A percentile compares a stretch with the other conserved stretches of the same genome.
Evolutionary conservation across 1,284 basidiomycete genomes (phyloP).

Genomic region (Apiotrichum sp.): DNA sequence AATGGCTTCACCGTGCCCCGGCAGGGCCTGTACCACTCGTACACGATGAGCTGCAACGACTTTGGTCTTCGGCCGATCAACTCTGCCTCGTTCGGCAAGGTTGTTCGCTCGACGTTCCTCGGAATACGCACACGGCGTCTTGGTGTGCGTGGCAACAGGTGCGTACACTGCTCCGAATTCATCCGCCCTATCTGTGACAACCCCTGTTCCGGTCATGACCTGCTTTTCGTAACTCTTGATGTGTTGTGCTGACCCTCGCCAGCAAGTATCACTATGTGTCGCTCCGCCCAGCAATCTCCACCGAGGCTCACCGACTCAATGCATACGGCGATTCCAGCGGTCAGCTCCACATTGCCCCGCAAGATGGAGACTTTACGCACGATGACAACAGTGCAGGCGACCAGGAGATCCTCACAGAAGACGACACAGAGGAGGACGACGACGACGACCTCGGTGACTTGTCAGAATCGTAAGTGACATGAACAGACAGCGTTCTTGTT

Average conservation of each 20-base stretch:
- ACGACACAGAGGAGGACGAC: slow-evolving; percentile 30
- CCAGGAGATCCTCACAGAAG: slow-evolving; percentile 18
- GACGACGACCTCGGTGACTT: slow-evolving; percentile 30
- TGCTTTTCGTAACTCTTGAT: too few species aligned
- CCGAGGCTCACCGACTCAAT: slow-evolving; percentile 82
- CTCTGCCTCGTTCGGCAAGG: slow-evolving; percentile 87
- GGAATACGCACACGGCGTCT: slow-evolving; percentile 87
- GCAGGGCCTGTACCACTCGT: slow-evolving; percentile 87
- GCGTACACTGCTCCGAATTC: not conserved
- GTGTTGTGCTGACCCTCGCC: too few species aligned
- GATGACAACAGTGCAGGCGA: slow-evolving; percentile 10
- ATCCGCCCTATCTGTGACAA: too few species aligned
- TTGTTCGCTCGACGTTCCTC: slow-evolving; percentile 83
- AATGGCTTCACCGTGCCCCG: slow-evolving; percentile 53
- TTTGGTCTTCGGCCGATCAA: slow-evolving; percentile 62
- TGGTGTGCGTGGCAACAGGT: slow-evolving; percentile 77
- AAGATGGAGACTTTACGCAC: slow-evolving; percentile 14
- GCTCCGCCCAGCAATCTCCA: slow-evolving; percentile 75
- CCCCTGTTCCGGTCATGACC: too few species aligned
- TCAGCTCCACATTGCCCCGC: slow-evolving; percentile 19
- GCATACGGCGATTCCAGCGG: slow-evolving; percentile 60
- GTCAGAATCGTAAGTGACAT: slow-evolving; percentile 6
- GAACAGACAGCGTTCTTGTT: too few species aligned
- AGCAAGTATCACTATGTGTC: slow-evolving; percentile 45
- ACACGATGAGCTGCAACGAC: slow-evolving; percentile 67